Conservation (phyloP, 1,284 basidiomycete species). For the Rhodotorula sp. region DNA sequence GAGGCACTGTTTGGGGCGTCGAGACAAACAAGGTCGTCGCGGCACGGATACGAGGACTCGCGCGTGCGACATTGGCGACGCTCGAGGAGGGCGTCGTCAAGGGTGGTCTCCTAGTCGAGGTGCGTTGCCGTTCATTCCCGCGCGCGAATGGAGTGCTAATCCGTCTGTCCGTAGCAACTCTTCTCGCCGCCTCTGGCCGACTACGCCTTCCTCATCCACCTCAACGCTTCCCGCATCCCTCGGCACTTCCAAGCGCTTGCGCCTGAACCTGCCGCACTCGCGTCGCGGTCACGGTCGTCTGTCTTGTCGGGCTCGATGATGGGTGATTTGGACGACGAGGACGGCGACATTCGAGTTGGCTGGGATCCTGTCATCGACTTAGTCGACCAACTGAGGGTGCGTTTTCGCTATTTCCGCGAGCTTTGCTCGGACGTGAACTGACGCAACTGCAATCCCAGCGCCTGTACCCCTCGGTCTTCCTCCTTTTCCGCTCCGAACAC, state of each 20-base stretch:
- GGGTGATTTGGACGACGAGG: constrained; percentile 37
- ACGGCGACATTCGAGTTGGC: constrained; percentile 56
- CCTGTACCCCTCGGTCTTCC: constrained; percentile 70
- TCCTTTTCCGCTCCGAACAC: constrained; percentile 79
- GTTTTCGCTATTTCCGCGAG: constrained; percentile 38
- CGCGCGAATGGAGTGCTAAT: neutral
- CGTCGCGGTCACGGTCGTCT: constrained; percentile 46
- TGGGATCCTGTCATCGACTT: constrained; percentile 78
- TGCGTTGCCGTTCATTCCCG: constrained; percentile 44
- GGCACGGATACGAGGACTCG: constrained; percentile 65
- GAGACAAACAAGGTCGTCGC: constrained; percentile 69
- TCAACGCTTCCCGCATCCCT: constrained; percentile 64
- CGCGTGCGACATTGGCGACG: constrained; percentile 63
- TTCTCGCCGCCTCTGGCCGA: constrained; percentile 79
- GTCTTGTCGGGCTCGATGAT: constrained; percentile 46
- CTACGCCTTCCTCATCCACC: constrained; percentile 80
- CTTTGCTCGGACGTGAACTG: neutral
- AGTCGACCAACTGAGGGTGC: constrained; percentile 67
- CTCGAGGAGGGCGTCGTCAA: constrained; percentile 45
- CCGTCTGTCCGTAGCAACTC: constrained; percentile 57
- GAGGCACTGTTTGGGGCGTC: constrained; percentile 72
- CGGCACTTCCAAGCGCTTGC: constrained; percentile 61
- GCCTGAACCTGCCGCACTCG: constrained; percentile 52
- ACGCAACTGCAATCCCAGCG: constrained; percentile 12
- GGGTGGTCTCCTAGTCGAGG: constrained; percentile 57